Conservation (phyloP, 2,329 filamentous ascomycete species). For the Trichophaea hybrida region DNA sequence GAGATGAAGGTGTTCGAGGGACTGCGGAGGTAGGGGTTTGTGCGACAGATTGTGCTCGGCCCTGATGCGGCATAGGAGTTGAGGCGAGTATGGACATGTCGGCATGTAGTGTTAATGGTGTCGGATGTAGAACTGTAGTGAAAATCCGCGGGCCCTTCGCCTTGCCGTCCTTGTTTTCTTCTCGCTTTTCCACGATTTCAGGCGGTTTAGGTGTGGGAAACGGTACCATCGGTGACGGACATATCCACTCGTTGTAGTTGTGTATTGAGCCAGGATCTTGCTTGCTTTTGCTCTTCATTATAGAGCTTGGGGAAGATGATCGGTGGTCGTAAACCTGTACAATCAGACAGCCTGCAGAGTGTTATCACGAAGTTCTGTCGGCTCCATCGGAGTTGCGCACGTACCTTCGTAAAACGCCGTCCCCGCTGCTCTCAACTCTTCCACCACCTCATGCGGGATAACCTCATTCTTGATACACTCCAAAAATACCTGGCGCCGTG, state of each 20-base stretch:
- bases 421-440: constrained; percentile 54
- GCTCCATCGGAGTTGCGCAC: constrained; percentile 4
- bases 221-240: constrained; percentile 70
- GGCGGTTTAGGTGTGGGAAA: constrained; percentile 41
- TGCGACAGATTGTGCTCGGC: constrained; percentile 33
- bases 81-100: constrained; percentile 64
- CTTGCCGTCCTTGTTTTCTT: constrained; percentile 34
- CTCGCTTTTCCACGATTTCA: constrained; percentile 25
- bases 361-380: constrained; percentile 5
- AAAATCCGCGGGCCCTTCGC: constrained; percentile 51
- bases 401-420: constrained; percentile 78
- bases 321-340: constrained; percentile 88
- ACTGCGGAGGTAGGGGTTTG: constrained; percentile 51
- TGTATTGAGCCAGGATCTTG: constrained; percentile 69
- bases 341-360: constrained; percentile 56
- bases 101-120: constrained; percentile 55
- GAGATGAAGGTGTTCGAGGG: constrained; percentile 47
- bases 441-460: constrained; percentile 76
- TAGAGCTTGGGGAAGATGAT: constrained; percentile 28
- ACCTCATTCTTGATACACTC: constrained; percentile 64
- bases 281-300: constrained; percentile 28
- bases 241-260: constrained; percentile 79
- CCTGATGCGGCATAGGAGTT: constrained; percentile 44
- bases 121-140: constrained; percentile 76
- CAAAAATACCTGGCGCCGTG: constrained; percentile 37